Percentiles rank a stretch among this genome's conserved stretches.
Conservation (phyloP, 1,284 basidiomycete genomes). For the Schizophyllum commune region DNA sequence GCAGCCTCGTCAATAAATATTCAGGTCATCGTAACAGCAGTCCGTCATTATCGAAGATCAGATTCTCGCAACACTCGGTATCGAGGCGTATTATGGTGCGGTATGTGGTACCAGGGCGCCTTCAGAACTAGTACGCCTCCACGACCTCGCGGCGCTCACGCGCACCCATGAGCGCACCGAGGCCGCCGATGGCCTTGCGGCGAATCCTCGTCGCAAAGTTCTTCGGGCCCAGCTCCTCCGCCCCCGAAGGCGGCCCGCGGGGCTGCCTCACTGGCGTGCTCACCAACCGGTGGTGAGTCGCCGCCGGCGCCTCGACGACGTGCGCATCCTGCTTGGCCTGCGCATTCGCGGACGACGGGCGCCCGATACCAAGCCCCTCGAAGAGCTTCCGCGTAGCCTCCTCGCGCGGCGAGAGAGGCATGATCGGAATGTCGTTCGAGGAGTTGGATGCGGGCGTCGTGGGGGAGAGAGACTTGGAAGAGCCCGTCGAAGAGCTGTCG, state of each 20-base stretch:
- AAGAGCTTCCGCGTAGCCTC: slow-evolving; percentile 75
- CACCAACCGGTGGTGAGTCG: slow-evolving; percentile 44
- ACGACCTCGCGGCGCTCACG: slow-evolving; percentile 13
- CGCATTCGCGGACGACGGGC: slow-evolving; percentile 35
- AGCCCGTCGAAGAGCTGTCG: slow-evolving; percentile 47
- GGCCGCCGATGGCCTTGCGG: slow-evolving; percentile 70
- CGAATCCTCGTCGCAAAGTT: slow-evolving; percentile 82
- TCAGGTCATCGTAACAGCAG: neutral
- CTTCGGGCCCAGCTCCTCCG: slow-evolving; percentile 80
- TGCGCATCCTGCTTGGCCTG: neutral
- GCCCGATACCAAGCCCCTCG: slow-evolving; percentile 73
- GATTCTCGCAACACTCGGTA: too few species aligned
- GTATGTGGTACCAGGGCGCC: neutral
- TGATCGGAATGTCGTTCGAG: slow-evolving; percentile 35
- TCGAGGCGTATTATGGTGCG: too few species aligned
- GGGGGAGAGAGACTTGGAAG: slow-evolving; percentile 47
- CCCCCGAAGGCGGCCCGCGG: slow-evolving; percentile 76
- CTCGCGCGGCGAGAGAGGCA: slow-evolving; percentile 69
- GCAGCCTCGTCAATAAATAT: neutral
- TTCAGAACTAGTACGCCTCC: neutral
- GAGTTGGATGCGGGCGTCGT: slow-evolving; percentile 67
- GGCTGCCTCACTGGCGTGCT: slow-evolving; percentile 77
- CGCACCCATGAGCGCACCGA: slow-evolving; percentile 14
- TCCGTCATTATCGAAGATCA: neutral
- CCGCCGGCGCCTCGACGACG: slow-evolving; percentile 8